Conservation (phyloP, 164 flowering plant species). For the Brasenia schreberi region DNA sequence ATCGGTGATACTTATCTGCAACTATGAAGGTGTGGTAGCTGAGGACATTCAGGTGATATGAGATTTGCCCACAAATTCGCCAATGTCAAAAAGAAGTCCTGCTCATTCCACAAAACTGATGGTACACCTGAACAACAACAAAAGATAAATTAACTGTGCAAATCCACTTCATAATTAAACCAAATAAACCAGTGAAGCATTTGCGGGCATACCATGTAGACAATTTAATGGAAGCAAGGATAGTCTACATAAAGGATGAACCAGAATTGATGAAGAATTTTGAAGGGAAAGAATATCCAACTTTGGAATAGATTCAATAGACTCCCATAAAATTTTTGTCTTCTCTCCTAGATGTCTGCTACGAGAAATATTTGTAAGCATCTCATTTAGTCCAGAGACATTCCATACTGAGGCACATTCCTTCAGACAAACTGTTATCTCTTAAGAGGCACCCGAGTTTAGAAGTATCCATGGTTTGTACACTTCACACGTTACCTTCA, state of each 20-base stretch:
- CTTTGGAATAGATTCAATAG: conserved; percentile 33
- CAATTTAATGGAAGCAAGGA: conserved; percentile 32
- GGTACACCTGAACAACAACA: conserved; percentile 37
- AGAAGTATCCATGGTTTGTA: conserved; percentile 70
- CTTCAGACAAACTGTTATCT: conserved; percentile 24
- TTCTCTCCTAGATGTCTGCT: conserved; percentile 12
- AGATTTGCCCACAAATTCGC: conserved; percentile 88
- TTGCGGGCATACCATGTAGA: conserved; percentile 37
- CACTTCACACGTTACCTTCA: conserved; percentile 41
- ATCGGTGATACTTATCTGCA: conserved; percentile 1
- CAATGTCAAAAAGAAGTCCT: conserved; percentile 40
- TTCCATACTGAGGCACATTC: conserved; percentile 62
- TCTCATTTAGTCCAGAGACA: conserved; percentile 57
- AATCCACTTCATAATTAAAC: neutral
- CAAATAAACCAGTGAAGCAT: neutral
- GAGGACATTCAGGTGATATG: conserved; percentile 55
- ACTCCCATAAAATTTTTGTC: conserved; percentile 25
- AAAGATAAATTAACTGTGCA: neutral
- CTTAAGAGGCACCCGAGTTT: conserved; percentile 13
- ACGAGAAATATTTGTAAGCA: conserved; percentile 29
- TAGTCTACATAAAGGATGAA: conserved; percentile 33
- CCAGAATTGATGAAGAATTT: conserved; percentile 16
- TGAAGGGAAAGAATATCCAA: conserved; percentile 34
- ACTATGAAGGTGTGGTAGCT: conserved; percentile 18
- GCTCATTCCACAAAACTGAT: conserved; percentile 52